Percentiles rank a stretch among this genome's conserved stretches.
phyloP scores from a whole-genome alignment of 2,329 filamentous ascomycete species.

The Ophiostoma pallidulum region DNA sequence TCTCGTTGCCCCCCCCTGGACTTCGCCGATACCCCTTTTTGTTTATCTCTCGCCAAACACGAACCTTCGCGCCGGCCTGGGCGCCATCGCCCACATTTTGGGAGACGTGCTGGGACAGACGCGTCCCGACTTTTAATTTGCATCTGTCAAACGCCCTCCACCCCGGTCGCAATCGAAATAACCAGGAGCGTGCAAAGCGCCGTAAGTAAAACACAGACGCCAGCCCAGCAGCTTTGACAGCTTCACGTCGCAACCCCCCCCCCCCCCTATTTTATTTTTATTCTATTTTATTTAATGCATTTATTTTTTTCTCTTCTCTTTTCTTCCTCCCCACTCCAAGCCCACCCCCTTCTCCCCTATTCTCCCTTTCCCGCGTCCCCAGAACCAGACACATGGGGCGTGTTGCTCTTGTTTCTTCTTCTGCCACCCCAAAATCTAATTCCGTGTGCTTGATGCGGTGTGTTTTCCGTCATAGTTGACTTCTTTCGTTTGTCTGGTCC shows the following conservation, averaged over 20 bases:
- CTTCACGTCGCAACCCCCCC: too few relatives aligned
- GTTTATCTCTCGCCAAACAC: conserved; percentile 6
- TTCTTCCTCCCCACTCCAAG: neutral
- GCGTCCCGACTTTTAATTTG: conserved; percentile 29
- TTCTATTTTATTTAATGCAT: too few relatives aligned
- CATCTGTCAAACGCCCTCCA: conserved; percentile 11
- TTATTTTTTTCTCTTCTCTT: neutral
- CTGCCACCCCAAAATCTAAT: conserved; percentile 7
- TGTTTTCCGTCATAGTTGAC: neutral
- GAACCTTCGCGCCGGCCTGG: conserved; percentile 9
- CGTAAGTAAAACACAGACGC: conserved; percentile 21
- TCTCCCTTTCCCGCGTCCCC: conserved; percentile 3
- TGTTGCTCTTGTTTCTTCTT: neutral
- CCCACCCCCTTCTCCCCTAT: neutral
- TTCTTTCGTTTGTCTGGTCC: neutral
- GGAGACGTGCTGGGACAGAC: conserved; percentile 18
- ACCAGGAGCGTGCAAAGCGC: conserved; percentile 2
- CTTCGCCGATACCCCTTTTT: conserved; percentile 5
- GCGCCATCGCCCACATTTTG: conserved; percentile 2
- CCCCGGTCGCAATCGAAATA: conserved; percentile 25
- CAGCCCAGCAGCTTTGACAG: neutral
- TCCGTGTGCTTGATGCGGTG: neutral
- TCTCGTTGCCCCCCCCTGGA: neutral
- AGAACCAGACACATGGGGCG: conserved; percentile 10
- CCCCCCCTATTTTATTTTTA: neutral